Evolutionary conservation across 2,329 filamentous ascomycete genomes (phyloP).

Genomic region (Proliferodiscus dingleyae): DNA sequence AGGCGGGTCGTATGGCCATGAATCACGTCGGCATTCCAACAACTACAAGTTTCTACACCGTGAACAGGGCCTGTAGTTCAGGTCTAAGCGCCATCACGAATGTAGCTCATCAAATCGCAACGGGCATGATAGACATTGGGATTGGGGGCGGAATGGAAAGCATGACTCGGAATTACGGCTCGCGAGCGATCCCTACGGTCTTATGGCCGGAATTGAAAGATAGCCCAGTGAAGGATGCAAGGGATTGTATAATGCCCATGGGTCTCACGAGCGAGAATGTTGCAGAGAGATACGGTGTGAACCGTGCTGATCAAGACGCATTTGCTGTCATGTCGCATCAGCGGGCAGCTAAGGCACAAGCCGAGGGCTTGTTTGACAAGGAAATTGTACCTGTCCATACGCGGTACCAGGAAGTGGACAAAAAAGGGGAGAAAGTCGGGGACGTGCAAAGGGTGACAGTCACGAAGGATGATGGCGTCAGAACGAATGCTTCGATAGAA

Average conservation of each 20-base stretch:
- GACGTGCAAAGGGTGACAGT: slow-evolving; percentile 61
- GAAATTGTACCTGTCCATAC: slow-evolving; percentile 82
- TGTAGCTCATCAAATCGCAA: slow-evolving; percentile 70
- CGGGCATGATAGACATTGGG: slow-evolving; percentile 66
- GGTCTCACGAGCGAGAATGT: slow-evolving; percentile 88
- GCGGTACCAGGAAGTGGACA: slow-evolving; percentile 58
- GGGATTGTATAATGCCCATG: slow-evolving; percentile 93
- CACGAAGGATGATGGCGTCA: slow-evolving; percentile 75
- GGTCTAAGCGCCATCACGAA: slow-evolving; percentile 72
- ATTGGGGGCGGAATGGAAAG: slow-evolving; percentile 92
- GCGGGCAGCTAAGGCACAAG: slow-evolving; percentile 66
- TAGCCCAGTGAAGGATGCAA: slow-evolving; percentile 60
- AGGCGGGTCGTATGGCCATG: slow-evolving; percentile 86
- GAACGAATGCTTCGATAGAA: slow-evolving; percentile 62
- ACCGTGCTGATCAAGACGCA: slow-evolving; percentile 71
- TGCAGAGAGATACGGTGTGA: slow-evolving; percentile 68
- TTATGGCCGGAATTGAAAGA: slow-evolving; percentile 71
- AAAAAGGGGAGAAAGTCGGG: slow-evolving; percentile 51
- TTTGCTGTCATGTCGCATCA: slow-evolving; percentile 73
- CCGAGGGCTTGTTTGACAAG: slow-evolving; percentile 62
- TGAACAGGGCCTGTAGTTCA: slow-evolving; percentile 82
- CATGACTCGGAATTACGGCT: slow-evolving; percentile 90
- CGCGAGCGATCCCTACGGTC: slow-evolving; percentile 75
- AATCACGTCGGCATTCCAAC: slow-evolving; percentile 75
- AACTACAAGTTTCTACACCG: slow-evolving; percentile 73